phyloP scores from a whole-genome alignment of 2,329 filamentous ascomycete species.

The Paraconiothyrium sp. region DNA sequence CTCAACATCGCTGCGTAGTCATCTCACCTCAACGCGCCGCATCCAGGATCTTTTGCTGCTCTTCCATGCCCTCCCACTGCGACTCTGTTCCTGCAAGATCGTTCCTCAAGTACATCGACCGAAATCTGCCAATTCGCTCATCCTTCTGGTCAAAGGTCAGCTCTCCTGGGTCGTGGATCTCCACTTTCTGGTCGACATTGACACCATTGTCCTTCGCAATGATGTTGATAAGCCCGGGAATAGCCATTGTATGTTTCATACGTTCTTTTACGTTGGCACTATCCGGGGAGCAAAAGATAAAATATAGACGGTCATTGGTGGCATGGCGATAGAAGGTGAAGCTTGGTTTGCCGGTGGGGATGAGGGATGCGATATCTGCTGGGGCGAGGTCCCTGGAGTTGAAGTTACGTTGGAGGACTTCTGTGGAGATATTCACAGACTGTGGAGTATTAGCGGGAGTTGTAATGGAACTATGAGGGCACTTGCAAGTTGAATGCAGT shows the following conservation, averaged over 20 bases:
- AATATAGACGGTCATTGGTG: constrained; percentile 25
- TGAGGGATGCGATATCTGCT: constrained; percentile 11
- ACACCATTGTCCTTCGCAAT: constrained; percentile 35
- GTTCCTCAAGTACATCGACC: constrained; percentile 33
- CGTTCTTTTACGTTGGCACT: constrained; percentile 33
- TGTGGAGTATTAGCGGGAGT: constrained; percentile 13
- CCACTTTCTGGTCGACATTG: constrained; percentile 37
- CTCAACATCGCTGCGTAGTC: not conserved
- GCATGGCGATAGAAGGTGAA: constrained; percentile 42
- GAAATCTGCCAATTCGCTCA: constrained; percentile 29
- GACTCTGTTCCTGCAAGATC: constrained; percentile 33
- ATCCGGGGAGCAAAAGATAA: constrained; percentile 40
- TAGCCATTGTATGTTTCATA: constrained; percentile 43
- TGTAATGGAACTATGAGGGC: not conserved
- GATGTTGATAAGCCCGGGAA: constrained; percentile 38
- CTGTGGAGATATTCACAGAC: constrained; percentile 30
- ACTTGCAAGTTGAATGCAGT: constrained; percentile 36
- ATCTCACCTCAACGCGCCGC: constrained; percentile 9
- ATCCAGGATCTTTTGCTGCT: constrained; percentile 23
- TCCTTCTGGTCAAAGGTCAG: constrained; percentile 29
- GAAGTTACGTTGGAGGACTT: constrained; percentile 28
- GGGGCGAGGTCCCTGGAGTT: constrained; percentile 10
- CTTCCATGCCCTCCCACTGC: constrained; percentile 29
- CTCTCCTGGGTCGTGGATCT: constrained; percentile 39
- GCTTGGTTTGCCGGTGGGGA: constrained; percentile 30